A percentile compares a stretch with the other conserved stretches of the same genome.
phyloP scores from a whole-genome alignment of 139 green algal species.

The Chlamydomonas schloesseri region DNA sequence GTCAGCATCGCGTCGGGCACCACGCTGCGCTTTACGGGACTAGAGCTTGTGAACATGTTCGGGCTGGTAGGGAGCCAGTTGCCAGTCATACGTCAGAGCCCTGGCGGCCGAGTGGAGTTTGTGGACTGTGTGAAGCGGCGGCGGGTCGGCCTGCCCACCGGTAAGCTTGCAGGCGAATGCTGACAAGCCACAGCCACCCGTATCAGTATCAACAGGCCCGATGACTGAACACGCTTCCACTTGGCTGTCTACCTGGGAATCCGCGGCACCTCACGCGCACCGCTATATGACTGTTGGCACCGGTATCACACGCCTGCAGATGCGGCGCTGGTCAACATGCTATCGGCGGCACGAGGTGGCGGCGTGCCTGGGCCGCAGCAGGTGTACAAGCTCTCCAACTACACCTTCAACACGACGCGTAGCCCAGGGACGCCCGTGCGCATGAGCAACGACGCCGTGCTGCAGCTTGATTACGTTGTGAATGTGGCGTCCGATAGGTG shows the following conservation, averaged over 20 bases:
- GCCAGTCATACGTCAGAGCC: not conserved
- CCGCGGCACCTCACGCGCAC: no score
- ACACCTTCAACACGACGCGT: not conserved
- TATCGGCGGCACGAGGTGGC: not conserved
- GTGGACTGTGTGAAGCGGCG: not conserved
- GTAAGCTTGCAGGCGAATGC: no score
- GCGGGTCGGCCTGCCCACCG: not conserved
- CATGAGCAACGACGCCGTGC: not conserved
- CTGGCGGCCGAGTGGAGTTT: not conserved
- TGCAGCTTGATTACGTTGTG: not conserved
- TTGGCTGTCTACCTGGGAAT: no score
- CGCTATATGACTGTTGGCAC: no score
- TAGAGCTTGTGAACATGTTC: not conserved
- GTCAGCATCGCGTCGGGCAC: not conserved
- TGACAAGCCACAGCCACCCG: no score
- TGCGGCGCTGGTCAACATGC: constrained; percentile 4
- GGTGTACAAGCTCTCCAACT: not conserved
- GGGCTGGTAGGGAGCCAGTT: not conserved
- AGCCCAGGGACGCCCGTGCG: no score
- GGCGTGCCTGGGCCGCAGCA: not conserved
- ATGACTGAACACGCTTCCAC: no score
- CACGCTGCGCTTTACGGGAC: not conserved
- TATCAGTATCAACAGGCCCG: no score
- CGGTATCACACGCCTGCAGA: no score
- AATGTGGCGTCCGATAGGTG: not conserved